These are phyloP conservation scores for Aureobasidium melanogenum DNA, from an alignment of 2,329 filamentous ascomycete species.

Conservation along the genomic window DNA sequence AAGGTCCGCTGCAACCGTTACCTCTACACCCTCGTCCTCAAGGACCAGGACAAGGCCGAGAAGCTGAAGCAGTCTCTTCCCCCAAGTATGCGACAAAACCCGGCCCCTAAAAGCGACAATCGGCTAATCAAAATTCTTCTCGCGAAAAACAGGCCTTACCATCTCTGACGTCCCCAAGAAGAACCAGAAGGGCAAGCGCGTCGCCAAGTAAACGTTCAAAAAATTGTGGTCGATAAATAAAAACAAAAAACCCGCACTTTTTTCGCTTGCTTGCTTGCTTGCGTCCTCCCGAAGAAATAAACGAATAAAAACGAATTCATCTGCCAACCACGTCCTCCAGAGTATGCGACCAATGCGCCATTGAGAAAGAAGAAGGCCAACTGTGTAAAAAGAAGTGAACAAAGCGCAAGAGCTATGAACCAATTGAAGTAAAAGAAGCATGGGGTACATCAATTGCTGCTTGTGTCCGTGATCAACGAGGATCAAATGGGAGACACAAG, in stretches of 20 bases:
- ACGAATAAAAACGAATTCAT: conserved; percentile 7
- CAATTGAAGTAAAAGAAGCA: background rate
- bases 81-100: conserved; percentile 60
- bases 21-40: conserved; percentile 97
- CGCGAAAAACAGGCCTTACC: conserved; percentile 39
- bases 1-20: conserved; percentile 97
- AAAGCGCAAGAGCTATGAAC: too few relatives aligned
- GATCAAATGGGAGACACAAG: too few relatives aligned
- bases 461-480: too few relatives aligned
- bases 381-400: too few relatives aligned
- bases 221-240: conserved; percentile 1
- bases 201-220: conserved; percentile 23
- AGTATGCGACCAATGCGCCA: background rate
- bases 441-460: too few relatives aligned
- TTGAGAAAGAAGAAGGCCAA: too few relatives aligned
- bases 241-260: background rate
- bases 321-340: background rate
- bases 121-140: background rate
- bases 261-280: background rate
- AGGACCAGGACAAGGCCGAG: conserved; percentile 98
- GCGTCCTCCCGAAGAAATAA: too few relatives aligned
- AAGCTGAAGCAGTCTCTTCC: conserved; percentile 99
- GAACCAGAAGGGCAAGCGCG: conserved; percentile 49
- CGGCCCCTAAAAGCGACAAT: background rate
- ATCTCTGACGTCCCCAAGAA: conserved; percentile 55